Percentiles rank a stretch among this genome's conserved stretches.
Evolutionary conservation across 2,329 filamentous ascomycete genomes (phyloP).

Genomic region (Aspergillus quadricinctus): DNA sequence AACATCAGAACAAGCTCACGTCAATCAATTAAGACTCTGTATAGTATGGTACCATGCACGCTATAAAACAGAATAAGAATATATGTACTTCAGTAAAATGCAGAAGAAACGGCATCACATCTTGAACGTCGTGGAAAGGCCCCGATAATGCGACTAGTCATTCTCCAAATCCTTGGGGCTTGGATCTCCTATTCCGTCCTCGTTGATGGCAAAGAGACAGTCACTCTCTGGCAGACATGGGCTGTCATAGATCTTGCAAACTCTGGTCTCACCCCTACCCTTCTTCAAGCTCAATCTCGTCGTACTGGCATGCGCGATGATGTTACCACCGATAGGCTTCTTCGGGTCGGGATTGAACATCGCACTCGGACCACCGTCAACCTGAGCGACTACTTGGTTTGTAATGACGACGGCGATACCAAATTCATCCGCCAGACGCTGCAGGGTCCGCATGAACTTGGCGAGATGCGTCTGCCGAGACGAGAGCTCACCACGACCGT

Average conservation of each 20-base stretch:
- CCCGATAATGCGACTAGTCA: constrained; percentile 44
- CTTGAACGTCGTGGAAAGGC: constrained; percentile 5
- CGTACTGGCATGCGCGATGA: constrained; percentile 95
- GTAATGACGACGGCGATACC: constrained; percentile 98
- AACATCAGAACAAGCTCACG: neutral
- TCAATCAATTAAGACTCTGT: neutral
- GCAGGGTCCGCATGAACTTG: constrained; percentile 47
- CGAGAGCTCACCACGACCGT: constrained; percentile 94
- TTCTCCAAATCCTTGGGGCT: constrained; percentile 94
- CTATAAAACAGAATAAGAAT: constrained; percentile 2
- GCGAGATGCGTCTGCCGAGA: constrained; percentile 65
- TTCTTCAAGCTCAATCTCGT: constrained; percentile 94
- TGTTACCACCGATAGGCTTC: constrained; percentile 98
- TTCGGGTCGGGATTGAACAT: constrained; percentile 99
- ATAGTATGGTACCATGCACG: constrained; percentile 1
- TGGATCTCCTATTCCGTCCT: constrained; percentile 94
- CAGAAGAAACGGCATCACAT: constrained; percentile 24
- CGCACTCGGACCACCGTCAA: constrained; percentile 88
- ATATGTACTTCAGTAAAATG: constrained; percentile 12
- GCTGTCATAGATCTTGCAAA: constrained; percentile 99
- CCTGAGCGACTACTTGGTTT: constrained; percentile 97
- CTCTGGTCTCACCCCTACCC: constrained; percentile 87
- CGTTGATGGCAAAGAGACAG: constrained; percentile 92
- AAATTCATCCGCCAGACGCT: constrained; percentile 64
- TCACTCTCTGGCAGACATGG: constrained; percentile 95